phyloP scores from a whole-genome alignment of 1,284 basidiomycete genomes.

The Caloboletus firmus region DNA sequence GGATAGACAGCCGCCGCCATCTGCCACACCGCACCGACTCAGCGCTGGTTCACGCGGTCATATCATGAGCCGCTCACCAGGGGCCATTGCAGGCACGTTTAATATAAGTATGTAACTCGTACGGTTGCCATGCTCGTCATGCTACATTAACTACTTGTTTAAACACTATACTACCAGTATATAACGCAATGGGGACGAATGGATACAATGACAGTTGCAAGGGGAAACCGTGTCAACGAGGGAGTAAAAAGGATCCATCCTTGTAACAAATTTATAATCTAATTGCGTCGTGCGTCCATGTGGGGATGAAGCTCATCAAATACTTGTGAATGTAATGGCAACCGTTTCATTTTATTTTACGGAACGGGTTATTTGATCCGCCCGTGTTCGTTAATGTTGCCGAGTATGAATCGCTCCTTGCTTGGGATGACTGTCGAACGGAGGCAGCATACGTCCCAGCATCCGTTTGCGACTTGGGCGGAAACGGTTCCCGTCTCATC shows the following conservation, averaged over 20 bases:
- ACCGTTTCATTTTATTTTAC: slow-evolving; percentile 35
- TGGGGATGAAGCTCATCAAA: slow-evolving; percentile 16
- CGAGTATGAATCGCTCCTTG: slow-evolving; percentile 22
- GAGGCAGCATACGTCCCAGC: slow-evolving; percentile 60
- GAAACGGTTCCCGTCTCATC: slow-evolving; percentile 28
- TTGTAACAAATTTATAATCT: slow-evolving; percentile 16
- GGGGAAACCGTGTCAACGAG: slow-evolving; percentile 4
- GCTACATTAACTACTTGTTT: slow-evolving; percentile 28
- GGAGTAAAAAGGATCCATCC: neutral
- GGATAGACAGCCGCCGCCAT: slow-evolving; percentile 18
- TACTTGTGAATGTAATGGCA: slow-evolving; percentile 7
- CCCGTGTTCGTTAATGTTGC: slow-evolving; percentile 41
- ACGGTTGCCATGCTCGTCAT: slow-evolving; percentile 2
- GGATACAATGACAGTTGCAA: slow-evolving; percentile 29
- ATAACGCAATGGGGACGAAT: slow-evolving; percentile 13
- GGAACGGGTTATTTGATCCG: slow-evolving; percentile 52
- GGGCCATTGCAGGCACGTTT: slow-evolving; percentile 4
- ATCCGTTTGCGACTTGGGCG: slow-evolving; percentile 43
- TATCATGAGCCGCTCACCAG: slow-evolving; percentile 3
- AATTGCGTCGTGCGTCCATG: slow-evolving; percentile 21
- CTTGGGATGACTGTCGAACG: slow-evolving; percentile 37
- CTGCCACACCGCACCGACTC: slow-evolving; percentile 12
- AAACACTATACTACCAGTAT: slow-evolving; percentile 10
- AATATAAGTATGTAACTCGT: slow-evolving; percentile 16
- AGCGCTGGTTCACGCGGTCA: slow-evolving; percentile 30